Percentiles rank a stretch among this genome's conserved stretches.
phyloP scores from a whole-genome alignment of 225 moss, liverwort and hornwort species.

The Straminergon stramineum region DNA sequence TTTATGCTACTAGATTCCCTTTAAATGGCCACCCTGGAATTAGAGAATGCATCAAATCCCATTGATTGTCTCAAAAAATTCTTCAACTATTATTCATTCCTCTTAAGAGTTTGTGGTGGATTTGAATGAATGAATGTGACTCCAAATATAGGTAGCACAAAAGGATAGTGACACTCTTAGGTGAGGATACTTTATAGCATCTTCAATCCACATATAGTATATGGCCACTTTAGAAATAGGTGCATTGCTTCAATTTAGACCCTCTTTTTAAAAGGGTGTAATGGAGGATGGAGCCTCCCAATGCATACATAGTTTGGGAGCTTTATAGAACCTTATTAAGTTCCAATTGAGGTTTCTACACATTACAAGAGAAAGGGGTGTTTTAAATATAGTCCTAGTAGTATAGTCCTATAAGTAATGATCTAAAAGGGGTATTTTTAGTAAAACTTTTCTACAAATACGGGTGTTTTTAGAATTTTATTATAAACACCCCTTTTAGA shows the following conservation, averaged over 20 bases:
- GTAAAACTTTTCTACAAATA: too few species aligned
- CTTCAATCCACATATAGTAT: rapidly evolving
- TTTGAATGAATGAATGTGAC: neutral
- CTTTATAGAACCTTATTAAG: neutral
- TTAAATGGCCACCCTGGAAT: neutral
- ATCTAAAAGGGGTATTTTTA: too few species aligned
- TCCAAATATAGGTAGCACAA: neutral
- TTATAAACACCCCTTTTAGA: too few species aligned
- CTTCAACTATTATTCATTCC: neutral
- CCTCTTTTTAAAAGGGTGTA: neutral
- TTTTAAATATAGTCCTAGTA: too few species aligned
- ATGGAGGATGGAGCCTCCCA: neutral
- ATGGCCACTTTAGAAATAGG: neutral
- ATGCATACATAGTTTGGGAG: rapidly evolving
- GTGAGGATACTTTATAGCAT: neutral
- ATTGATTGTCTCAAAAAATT: neutral
- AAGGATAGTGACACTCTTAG: neutral
- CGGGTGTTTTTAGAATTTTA: too few species aligned
- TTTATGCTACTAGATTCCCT: rapidly evolving
- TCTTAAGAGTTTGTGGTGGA: neutral
- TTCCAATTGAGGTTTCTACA: neutral
- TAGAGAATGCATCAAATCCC: neutral
- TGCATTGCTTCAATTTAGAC: rapidly evolving
- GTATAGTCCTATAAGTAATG: too few species aligned
- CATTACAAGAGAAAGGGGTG: too few species aligned